A percentile compares a stretch with the other conserved stretches of the same genome.
Evolutionary conservation across 805 yeast species (phyloP).

Genomic region (Lipomyces chichibuensis): DNA sequence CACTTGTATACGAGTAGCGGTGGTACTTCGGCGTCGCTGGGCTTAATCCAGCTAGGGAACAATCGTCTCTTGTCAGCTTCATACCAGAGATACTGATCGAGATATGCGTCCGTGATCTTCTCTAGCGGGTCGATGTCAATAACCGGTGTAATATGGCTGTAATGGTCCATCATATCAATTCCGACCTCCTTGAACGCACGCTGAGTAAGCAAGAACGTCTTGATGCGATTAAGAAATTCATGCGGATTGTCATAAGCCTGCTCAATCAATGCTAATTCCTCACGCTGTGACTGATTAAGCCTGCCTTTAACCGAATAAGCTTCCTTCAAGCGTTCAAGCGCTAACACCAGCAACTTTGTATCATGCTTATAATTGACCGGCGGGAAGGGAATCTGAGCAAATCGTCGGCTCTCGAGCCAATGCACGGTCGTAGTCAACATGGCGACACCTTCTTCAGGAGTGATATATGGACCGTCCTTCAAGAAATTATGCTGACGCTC

Average conservation of each 20-base stretch:
- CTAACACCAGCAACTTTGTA: constrained; percentile 83
- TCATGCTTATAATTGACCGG: constrained; percentile 91
- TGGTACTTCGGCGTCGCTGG: constrained; percentile 90
- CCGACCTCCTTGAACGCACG: constrained; percentile 89
- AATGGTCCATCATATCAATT: constrained; percentile 88
- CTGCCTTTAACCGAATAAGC: constrained; percentile 74
- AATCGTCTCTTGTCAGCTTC: constrained; percentile 85
- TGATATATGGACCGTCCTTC: constrained; percentile 82
- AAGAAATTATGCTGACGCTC: constrained; percentile 79
- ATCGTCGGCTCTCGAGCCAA: constrained; percentile 85
- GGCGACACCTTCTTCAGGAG: constrained; percentile 85
- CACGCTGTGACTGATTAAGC: constrained; percentile 83
- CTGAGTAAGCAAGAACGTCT: constrained; percentile 79
- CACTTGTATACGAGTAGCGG: constrained; percentile 90
- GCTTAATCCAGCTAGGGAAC: constrained; percentile 96
- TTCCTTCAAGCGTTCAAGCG: constrained; percentile 85
- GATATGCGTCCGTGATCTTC: constrained; percentile 92
- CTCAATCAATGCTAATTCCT: constrained; percentile 89
- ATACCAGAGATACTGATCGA: constrained; percentile 95
- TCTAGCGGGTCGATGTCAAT: constrained; percentile 89
- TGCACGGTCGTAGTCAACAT: constrained; percentile 84
- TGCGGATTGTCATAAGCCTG: constrained; percentile 97
- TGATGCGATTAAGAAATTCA: constrained; percentile 82
- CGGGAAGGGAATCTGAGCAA: constrained; percentile 90
- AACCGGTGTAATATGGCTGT: constrained; percentile 80